Evolutionary conservation across 1,284 basidiomycete species (phyloP).

Genomic region (Cystobasidium sp.): DNA sequence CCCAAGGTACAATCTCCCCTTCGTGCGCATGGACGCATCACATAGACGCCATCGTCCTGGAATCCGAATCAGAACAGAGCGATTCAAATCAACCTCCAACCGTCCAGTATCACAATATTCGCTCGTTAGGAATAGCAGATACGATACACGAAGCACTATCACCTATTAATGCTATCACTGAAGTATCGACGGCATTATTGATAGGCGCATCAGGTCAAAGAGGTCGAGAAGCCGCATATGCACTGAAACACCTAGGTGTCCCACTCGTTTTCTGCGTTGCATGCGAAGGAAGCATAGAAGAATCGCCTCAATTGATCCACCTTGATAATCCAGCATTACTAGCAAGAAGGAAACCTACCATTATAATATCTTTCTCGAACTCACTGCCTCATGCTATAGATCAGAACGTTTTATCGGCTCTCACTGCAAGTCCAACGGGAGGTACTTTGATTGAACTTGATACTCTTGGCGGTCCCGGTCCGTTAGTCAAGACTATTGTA

Average conservation of each 20-base stretch:
- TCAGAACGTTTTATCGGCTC: background rate
- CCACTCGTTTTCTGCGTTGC: constrained; percentile 20
- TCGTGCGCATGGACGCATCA: constrained; percentile 22
- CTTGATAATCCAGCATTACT: constrained; percentile 10
- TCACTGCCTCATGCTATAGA: background rate
- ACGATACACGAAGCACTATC: constrained; percentile 10
- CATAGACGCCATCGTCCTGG: constrained; percentile 21
- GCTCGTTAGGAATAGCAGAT: constrained; percentile 27
- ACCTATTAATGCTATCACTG: constrained; percentile 40
- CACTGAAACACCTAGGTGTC: constrained; percentile 11
- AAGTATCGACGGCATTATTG: constrained; percentile 8
- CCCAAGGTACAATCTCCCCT: background rate
- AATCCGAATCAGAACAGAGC: constrained; percentile 1
- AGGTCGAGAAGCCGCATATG: constrained; percentile 39
- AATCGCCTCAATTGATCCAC: background rate
- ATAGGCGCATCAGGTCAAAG: constrained; percentile 23
- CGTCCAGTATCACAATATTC: constrained; percentile 16
- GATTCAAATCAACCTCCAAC: background rate
- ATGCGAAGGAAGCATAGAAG: constrained; percentile 11
- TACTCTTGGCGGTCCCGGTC: constrained; percentile 3
- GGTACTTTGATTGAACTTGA: constrained; percentile 37
- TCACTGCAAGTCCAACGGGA: constrained; percentile 31
- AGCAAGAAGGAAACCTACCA: constrained; percentile 2
- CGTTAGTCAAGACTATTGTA: background rate
- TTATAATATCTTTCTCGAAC: constrained; percentile 20